These are phyloP conservation scores for Samsoniella hepiali DNA, from an alignment of 2,329 filamentous ascomycete species.

Conservation along the genomic window DNA sequence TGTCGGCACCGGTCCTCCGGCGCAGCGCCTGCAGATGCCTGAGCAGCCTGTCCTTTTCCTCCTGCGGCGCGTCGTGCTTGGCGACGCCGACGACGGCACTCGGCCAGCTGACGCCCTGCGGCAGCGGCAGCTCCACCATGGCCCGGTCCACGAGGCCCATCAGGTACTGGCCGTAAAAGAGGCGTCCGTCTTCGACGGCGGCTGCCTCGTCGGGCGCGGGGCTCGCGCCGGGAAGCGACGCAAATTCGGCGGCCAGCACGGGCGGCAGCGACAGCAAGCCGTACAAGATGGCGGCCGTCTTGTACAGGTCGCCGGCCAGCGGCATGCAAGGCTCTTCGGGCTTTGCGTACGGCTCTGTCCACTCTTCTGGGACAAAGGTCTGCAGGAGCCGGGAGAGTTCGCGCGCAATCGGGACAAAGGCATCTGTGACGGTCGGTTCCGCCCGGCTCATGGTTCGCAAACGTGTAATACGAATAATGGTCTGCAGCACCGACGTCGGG, in stretches of 20 bases:
- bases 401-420: slow-evolving; percentile 9
- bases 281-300: slow-evolving; percentile 4
- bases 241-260: slow-evolving; percentile 9
- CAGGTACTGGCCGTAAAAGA: slow-evolving; percentile 1
- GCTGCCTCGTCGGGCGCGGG: not conserved
- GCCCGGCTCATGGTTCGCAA: slow-evolving; percentile 6
- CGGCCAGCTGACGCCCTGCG: slow-evolving; percentile 12
- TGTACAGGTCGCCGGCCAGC: slow-evolving; percentile 11
- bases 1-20: slow-evolving; percentile 4
- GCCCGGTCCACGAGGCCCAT: slow-evolving; percentile 1
- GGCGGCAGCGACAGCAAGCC: slow-evolving; percentile 1
- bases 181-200: not conserved
- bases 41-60: slow-evolving; percentile 2
- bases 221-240: not conserved
- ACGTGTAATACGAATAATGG: slow-evolving; percentile 15
- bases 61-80: slow-evolving; percentile 6
- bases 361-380: not conserved
- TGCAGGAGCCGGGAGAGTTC: not conserved
- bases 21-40: not conserved
- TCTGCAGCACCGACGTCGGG: slow-evolving; percentile 12
- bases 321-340: slow-evolving; percentile 11
- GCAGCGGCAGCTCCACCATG: slow-evolving; percentile 1
- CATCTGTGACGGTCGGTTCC: slow-evolving; percentile 3
- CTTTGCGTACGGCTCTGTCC: slow-evolving; percentile 12
- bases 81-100: slow-evolving; percentile 12